Evolutionary conservation across 2,329 filamentous ascomycete species (phyloP).

Genomic region (Raffaelea albimanens): DNA sequence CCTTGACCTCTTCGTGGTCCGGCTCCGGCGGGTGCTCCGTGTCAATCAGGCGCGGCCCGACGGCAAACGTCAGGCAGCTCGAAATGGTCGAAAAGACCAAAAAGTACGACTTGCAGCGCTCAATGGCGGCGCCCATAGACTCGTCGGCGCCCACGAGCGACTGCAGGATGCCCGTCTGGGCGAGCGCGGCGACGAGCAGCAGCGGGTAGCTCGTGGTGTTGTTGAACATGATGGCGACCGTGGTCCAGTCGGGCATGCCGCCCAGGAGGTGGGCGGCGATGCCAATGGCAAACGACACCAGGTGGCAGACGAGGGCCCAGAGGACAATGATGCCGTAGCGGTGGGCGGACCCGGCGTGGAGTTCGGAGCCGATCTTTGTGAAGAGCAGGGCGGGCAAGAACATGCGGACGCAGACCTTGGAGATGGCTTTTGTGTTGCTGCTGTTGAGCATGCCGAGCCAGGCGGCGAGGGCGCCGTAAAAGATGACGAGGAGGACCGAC

Average conservation of each 20-base stretch:
- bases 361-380: slow-evolving; percentile 32
- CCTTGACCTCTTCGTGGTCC: slow-evolving; percentile 17
- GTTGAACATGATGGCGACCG: slow-evolving; percentile 36
- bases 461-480: slow-evolving; percentile 31
- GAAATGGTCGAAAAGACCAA: slow-evolving; percentile 55
- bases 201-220: slow-evolving; percentile 38
- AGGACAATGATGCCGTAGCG: slow-evolving; percentile 28
- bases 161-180: slow-evolving; percentile 44
- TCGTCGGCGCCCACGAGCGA: slow-evolving; percentile 31
- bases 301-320: slow-evolving; percentile 31
- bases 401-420: slow-evolving; percentile 35
- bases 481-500: slow-evolving; percentile 36
- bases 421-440: slow-evolving; percentile 28
- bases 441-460: slow-evolving; percentile 26
- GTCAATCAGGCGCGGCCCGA: slow-evolving; percentile 51
- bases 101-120: slow-evolving; percentile 56
- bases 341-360: slow-evolving; percentile 24
- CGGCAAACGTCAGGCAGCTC: slow-evolving; percentile 54
- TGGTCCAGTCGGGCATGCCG: slow-evolving; percentile 35
- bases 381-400: slow-evolving; percentile 37
- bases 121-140: slow-evolving; percentile 37
- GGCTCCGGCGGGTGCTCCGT: slow-evolving; percentile 26
- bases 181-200: slow-evolving; percentile 31
- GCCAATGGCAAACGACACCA: slow-evolving; percentile 30
- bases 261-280: slow-evolving; percentile 25